Conservation (phyloP, 2,329 filamentous ascomycete species). For the Pseudogymnoascus sp. region DNA sequence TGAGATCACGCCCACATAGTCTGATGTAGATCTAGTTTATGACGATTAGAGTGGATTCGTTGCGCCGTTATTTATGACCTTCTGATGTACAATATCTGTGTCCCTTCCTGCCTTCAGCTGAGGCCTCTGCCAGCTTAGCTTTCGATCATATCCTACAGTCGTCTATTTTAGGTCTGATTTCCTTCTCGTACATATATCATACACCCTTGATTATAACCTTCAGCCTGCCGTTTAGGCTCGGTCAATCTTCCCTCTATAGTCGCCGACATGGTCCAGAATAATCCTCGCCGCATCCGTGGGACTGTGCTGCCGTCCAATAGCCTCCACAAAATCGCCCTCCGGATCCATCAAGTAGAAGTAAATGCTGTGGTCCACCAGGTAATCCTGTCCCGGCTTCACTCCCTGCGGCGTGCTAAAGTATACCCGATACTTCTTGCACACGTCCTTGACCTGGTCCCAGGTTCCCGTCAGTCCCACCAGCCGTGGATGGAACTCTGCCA, state of each 20-base stretch:
- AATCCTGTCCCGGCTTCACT: constrained; percentile 89
- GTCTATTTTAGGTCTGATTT: constrained; percentile 1
- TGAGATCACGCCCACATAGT: background rate
- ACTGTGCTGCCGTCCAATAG: constrained; percentile 87
- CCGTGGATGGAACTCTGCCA: constrained; percentile 80
- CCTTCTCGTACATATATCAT: constrained; percentile 1
- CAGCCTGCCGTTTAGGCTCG: background rate
- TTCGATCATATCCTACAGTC: background rate
- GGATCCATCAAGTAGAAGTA: constrained; percentile 99
- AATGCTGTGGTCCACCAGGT: constrained; percentile 96
- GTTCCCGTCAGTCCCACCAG: constrained; percentile 86
- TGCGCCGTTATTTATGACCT: constrained; percentile 1
- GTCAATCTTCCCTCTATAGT: constrained; percentile 48
- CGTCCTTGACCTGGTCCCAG: constrained; percentile 86
- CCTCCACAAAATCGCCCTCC: constrained; percentile 96
- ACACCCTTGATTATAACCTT: background rate
- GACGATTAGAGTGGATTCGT: constrained; percentile 7
- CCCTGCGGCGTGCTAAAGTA: constrained; percentile 91
- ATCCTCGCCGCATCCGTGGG: constrained; percentile 76
- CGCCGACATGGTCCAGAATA: constrained; percentile 77
- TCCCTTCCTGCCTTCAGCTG: background rate
- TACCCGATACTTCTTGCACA: constrained; percentile 92
- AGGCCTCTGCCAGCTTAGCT: background rate
- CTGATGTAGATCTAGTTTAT: background rate
- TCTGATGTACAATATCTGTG: background rate